A percentile compares a stretch with the other conserved stretches of the same genome.
These are phyloP conservation scores for Macrophomina phaseolina DNA, from an alignment of 2,329 filamentous ascomycete species.

Conservation along the genomic window DNA sequence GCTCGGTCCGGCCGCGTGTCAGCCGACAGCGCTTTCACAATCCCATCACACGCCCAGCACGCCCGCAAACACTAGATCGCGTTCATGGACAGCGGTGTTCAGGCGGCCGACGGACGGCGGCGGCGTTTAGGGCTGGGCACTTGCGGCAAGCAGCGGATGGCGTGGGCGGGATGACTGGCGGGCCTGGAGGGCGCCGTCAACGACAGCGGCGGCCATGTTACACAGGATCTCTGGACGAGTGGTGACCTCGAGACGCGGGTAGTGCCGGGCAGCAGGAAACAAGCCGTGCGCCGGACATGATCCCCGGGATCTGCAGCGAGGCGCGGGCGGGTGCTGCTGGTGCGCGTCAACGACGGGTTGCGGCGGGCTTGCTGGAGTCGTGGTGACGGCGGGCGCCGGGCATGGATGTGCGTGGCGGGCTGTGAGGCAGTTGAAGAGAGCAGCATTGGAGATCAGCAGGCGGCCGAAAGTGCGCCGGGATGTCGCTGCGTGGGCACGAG, in stretches of 20 bases:
- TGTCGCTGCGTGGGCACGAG: conserved; percentile 3
- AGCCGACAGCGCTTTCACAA: conserved; percentile 22
- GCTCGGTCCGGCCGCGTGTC: conserved; percentile 21
- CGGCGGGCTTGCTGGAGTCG: not conserved
- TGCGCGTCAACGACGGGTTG: conserved; percentile 1
- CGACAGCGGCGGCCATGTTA: conserved; percentile 2
- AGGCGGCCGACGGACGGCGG: conserved; percentile 1
- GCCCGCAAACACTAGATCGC: not conserved
- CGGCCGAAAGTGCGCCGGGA: conserved; percentile 22
- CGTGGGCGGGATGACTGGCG: conserved; percentile 1
- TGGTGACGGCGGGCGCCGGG: not conserved
- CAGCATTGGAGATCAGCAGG: conserved; percentile 8
- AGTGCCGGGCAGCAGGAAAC: conserved; percentile 8
- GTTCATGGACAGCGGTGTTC: conserved; percentile 5
- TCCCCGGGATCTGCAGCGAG: conserved; percentile 22
- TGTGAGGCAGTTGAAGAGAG: not conserved
- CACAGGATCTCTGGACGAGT: conserved; percentile 1
- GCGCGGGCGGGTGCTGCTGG: conserved; percentile 6
- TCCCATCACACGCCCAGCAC: conserved; percentile 16
- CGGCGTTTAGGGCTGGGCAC: conserved; percentile 15
- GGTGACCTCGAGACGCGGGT: not conserved
- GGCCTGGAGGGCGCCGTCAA: not conserved
- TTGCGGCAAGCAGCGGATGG: conserved; percentile 3
- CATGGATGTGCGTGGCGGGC: conserved; percentile 19
- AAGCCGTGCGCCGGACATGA: conserved; percentile 15